Evolutionary conservation across 1,139 yeast genomes (phyloP), one percentile per base, ranked within the genome.

Genomic region (Hyphopichia fennica): DNA sequence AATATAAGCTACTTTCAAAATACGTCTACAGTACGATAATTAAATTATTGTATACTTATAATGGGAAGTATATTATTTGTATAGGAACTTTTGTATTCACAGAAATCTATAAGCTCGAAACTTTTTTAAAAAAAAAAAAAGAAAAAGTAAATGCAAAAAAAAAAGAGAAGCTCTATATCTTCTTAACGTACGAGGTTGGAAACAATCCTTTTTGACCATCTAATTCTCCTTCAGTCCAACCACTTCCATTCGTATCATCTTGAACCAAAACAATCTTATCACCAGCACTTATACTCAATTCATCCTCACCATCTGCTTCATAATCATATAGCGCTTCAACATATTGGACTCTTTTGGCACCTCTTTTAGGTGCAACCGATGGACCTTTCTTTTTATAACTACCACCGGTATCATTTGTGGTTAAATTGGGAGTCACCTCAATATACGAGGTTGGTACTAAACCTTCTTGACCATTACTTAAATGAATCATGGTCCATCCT

Each of bases 151-250:
- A 25, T 25, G 28, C 28, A 25, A 25, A 25, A 25, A 25, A 25
- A 34, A 25, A 28, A 13, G 23, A 11, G 18, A 13, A 7, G 4
- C 22, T 13, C 8, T 29, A 15, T 28, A 72, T 46, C 44, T 62
- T 67, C 47, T 61, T 67, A 7, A 76, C 87, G 59, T 90, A 91
- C 48, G 87, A 74, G 0, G 95, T 84, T 6, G 98, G 98, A 63
- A 91, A 87, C 49, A 88, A 62, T 1, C 97, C 97, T 35, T 70
- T 72, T 28, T 52, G 54, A 0, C 96, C 96, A 52, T 84, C 75
- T 15, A 86, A 52, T 57, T 87, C 95, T 9, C 98, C 99, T 53
- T 84, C 88, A 1, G 97, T 90, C 99, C 99, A 93, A 0, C 99
- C 99, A 48, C 85, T 84, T 6, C 96, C 96, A 45, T 84, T 85